phyloP scores from a whole-genome alignment of 345 rosid genomes.

The Aegle marmelos region DNA sequence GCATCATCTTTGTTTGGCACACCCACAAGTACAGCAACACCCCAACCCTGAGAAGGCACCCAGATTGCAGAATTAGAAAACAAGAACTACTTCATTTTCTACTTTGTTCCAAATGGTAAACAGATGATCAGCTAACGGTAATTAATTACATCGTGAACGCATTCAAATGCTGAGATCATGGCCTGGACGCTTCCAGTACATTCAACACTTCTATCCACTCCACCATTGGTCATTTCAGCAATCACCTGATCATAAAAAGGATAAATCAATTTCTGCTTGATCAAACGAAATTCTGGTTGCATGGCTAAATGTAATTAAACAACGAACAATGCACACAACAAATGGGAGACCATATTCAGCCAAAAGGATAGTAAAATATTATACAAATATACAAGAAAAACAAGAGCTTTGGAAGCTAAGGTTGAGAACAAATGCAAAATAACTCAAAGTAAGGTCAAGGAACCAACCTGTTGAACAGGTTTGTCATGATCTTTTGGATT shows the following conservation, averaged over 20 bases:
- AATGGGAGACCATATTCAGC: not conserved
- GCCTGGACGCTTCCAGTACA: slow-evolving; percentile 70
- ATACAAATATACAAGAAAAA: not conserved
- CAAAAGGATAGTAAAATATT: not conserved
- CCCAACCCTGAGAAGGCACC: slow-evolving; percentile 59
- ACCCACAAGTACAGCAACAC: slow-evolving; percentile 73
- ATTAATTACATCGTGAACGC: slow-evolving; percentile 69
- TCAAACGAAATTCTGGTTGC: not conserved
- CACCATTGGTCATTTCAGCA: slow-evolving; percentile 74
- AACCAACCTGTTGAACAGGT: slow-evolving; percentile 65
- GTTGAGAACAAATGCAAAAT: not conserved
- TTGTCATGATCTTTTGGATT: slow-evolving; percentile 64
- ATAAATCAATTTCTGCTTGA: not conserved
- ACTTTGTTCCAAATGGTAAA: not conserved
- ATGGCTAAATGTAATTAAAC: not conserved
- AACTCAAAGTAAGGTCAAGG: not conserved
- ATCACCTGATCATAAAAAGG: slow-evolving; percentile 41
- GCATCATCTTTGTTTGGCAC: slow-evolving; percentile 62
- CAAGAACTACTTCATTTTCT: not conserved
- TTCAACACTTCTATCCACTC: slow-evolving; percentile 78
- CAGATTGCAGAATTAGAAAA: not conserved
- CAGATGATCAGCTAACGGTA: not conserved
- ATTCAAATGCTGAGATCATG: slow-evolving; percentile 88
- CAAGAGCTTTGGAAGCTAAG: not conserved
- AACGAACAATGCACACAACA: not conserved